phyloP scores from a whole-genome alignment of 139 green algal species.

The Chloropicon primus region DNA sequence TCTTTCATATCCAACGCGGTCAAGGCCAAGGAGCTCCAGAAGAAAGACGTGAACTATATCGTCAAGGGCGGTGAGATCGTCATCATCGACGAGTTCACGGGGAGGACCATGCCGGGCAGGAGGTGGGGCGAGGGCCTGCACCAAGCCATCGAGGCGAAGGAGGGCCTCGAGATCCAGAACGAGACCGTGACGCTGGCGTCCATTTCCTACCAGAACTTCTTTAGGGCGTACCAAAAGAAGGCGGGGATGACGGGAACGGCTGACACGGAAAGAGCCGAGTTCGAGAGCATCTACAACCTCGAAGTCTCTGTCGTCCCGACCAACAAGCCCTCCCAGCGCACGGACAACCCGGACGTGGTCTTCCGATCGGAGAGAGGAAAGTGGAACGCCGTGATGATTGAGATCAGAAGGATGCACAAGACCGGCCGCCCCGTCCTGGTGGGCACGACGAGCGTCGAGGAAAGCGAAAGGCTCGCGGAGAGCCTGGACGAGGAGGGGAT shows the following conservation, averaged over 20 bases:
- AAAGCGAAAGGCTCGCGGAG: conserved; percentile 61
- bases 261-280: conserved; percentile 86
- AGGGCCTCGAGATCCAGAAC: conserved; percentile 85
- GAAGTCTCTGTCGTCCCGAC: conserved; percentile 68
- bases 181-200: conserved; percentile 87
- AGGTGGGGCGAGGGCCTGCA: conserved; percentile 86
- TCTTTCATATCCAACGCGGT: conserved; percentile 91
- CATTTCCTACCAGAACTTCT: conserved; percentile 93
- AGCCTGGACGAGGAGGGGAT: conserved; percentile 61
- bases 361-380: conserved; percentile 65
- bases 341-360: conserved; percentile 90
- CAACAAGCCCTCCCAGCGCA: conserved; percentile 34
- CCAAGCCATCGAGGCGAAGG: conserved; percentile 95
- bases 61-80: conserved; percentile 76
- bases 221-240: conserved; percentile 57
- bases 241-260: conserved; percentile 84
- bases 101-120: conserved; percentile 78
- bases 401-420: conserved; percentile 82
- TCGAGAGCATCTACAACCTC: conserved; percentile 91
- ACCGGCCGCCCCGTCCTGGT: conserved; percentile 81
- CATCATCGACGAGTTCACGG: conserved; percentile 98
- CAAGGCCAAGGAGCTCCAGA: conserved; percentile 96
- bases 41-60: conserved; percentile 83
- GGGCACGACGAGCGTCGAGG: conserved; percentile 76
- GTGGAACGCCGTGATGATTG: conserved; percentile 64